Evolutionary conservation across 345 rosid genomes (phyloP), one percentile per base, ranked within the genome.

Genomic region (Eucalyptus cloeziana): DNA sequence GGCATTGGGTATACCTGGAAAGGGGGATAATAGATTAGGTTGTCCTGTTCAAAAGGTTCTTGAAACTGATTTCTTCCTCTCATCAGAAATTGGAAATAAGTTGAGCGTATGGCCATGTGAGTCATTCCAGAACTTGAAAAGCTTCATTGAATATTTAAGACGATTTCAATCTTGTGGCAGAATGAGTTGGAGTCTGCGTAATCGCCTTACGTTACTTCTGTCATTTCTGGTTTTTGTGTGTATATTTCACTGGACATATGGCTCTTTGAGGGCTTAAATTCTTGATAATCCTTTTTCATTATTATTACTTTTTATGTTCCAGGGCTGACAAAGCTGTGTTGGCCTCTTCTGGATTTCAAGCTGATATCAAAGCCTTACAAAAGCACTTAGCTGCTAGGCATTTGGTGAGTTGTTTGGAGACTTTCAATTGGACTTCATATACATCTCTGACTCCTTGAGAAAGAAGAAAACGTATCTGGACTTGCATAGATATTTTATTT

Each of bases 321-420:
- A 97, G 99, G 92, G 99, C 98, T 4, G 97, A 97, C 87, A 96
- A 94, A 88, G 91, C 94, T 90, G 93, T 98, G 24, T 91, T 98
- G 95, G 97, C 99, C 87, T 97, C 99, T 56, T 98, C 99, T 44
- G 99, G 99, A 8, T 98, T 98, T 91, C 99, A 98, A 90, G 99
- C 99, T 87, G 99, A 98, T 93, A 97, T 96, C 80, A 97, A 94
- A 90, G 99, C 99, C 86, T 92, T 98, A 47, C 99, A 98, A 89
- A 98, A 98, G 93, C 94, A 90, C 30, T 91, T 98, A 90, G 92
- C 95, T 24, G 97, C 99, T 1, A 97, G 95, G 92, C 99, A 97
- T 92, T 89, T 98, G 99, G 99, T 98, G 91, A 96, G 95, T 25
- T 94, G 85, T 88, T 40, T n/a, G 31, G 31, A 85, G 37, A 49